phyloP scores from a whole-genome alignment of 1,139 yeast species.

The Pichia sp. region DNA sequence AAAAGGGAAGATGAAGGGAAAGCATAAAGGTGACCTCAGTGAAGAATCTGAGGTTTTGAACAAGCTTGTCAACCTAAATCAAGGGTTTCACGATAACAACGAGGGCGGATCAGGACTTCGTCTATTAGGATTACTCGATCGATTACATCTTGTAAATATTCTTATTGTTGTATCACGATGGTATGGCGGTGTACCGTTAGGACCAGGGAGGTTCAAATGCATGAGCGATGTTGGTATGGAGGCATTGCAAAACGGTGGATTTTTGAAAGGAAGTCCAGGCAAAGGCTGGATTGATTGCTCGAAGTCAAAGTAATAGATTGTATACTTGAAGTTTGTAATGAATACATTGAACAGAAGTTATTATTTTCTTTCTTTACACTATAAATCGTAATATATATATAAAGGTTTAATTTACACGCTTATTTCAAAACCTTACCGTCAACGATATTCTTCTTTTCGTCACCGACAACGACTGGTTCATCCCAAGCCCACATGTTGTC shows the following conservation, averaged over 20 bases:
- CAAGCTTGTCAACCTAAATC: slow-evolving; percentile 36
- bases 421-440: slow-evolving; percentile 85
- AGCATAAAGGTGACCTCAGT: slow-evolving; percentile 4
- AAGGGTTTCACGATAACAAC: slow-evolving; percentile 60
- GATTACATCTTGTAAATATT: slow-evolving; percentile 46
- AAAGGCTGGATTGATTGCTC: slow-evolving; percentile 22
- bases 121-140: slow-evolving; percentile 47
- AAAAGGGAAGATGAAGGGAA: slow-evolving; percentile 16
- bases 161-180: slow-evolving; percentile 64
- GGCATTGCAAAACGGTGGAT: slow-evolving; percentile 33
- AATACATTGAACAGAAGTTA: slow-evolving; percentile 4
- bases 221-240: slow-evolving; percentile 52
- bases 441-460: slow-evolving; percentile 64
- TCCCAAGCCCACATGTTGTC: slow-evolving; percentile 86
- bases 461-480: slow-evolving; percentile 63
- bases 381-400: background rate
- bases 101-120: slow-evolving; percentile 64
- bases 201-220: slow-evolving; percentile 60
- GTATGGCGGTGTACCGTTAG: slow-evolving; percentile 70
- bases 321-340: background rate
- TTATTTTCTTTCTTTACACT: background rate
- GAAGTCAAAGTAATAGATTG: slow-evolving; percentile 4
- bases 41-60: slow-evolving; percentile 7
- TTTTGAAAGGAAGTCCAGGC: slow-evolving; percentile 9
- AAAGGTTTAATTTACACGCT: slow-evolving; percentile 13